These are phyloP conservation scores for Leccinum subrobustum DNA, from an alignment of 1,284 basidiomycete species.

Conservation along the genomic window DNA sequence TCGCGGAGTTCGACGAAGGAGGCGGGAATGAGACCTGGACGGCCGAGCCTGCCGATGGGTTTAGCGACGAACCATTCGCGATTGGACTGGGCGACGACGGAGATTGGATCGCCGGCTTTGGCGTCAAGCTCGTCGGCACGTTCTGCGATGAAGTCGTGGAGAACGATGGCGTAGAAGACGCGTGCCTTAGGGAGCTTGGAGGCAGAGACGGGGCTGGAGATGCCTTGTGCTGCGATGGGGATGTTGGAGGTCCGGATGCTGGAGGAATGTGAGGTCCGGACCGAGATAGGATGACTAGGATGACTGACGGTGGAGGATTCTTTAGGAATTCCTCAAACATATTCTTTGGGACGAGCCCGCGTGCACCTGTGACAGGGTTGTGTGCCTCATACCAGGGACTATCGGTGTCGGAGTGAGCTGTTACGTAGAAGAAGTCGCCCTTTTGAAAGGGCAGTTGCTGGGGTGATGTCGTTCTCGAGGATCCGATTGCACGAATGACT, in stretches of 20 bases:
- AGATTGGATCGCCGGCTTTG: conserved; percentile 90
- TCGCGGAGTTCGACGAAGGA: conserved; percentile 97
- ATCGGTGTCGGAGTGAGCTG: conserved; percentile 63
- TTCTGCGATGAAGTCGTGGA: conserved; percentile 95
- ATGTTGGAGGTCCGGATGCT: conserved; percentile 45
- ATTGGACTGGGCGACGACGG: conserved; percentile 88
- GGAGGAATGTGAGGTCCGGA: conserved; percentile 2
- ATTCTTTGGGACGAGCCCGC: conserved; percentile 85
- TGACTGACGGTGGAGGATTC: conserved; percentile 60
- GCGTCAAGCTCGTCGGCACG: conserved; percentile 96
- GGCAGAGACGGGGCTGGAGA: conserved; percentile 27
- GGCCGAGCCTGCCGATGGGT: conserved; percentile 90
- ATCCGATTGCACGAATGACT: conserved; percentile 85
- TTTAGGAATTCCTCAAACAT: conserved; percentile 90
- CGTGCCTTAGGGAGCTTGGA: conserved; percentile 47
- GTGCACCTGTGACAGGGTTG: conserved; percentile 88
- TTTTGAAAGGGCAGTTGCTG: conserved; percentile 90
- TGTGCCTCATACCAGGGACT: conserved; percentile 82
- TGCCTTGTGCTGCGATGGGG: conserved; percentile 16
- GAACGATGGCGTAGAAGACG: conserved; percentile 88
- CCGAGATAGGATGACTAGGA: conserved; percentile 31
- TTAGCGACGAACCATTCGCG: conserved; percentile 92
- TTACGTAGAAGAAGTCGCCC: conserved; percentile 98
- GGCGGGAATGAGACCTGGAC: conserved; percentile 95
- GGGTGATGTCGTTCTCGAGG: conserved; percentile 76